Percentiles rank a stretch among this genome's conserved stretches.
Evolutionary conservation across 2,329 filamentous ascomycete species (phyloP).

Genomic region (Pseudophaeomoniella oleicola): DNA sequence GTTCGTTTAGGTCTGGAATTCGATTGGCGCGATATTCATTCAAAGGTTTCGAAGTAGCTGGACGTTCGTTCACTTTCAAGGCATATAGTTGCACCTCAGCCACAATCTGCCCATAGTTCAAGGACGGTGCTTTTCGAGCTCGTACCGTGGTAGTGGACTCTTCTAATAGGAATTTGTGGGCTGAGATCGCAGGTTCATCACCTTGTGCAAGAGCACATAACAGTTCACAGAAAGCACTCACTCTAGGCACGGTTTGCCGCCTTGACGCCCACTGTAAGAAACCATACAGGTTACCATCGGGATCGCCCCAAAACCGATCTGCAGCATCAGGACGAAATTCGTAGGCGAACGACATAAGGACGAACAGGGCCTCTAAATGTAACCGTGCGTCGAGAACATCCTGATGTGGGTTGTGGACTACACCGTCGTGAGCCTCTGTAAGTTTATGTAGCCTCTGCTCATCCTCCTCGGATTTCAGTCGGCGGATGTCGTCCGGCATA

Average conservation of each 20-base stretch:
- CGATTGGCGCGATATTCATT: conserved; percentile 47
- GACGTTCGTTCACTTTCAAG: conserved; percentile 60
- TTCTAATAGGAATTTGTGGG: conserved; percentile 80
- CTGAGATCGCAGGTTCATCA: conserved; percentile 65
- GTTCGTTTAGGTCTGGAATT: conserved; percentile 63
- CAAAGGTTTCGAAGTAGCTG: conserved; percentile 39
- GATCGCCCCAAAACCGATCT: conserved; percentile 79
- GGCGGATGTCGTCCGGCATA: conserved; percentile 80
- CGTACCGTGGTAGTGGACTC: conserved; percentile 58
- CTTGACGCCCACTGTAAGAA: conserved; percentile 97
- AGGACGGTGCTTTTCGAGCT: conserved; percentile 65
- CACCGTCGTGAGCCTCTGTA: conserved; percentile 27
- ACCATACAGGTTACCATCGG: conserved; percentile 82
- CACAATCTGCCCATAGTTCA: conserved; percentile 90
- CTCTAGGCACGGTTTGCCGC: conserved; percentile 85
- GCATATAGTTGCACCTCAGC: conserved; percentile 78
- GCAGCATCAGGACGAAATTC: conserved; percentile 74
- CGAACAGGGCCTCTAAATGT: conserved; percentile 72
- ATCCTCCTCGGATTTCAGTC: conserved; percentile 76
- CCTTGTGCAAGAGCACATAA: conserved; percentile 75
- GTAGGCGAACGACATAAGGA: conserved; percentile 85
- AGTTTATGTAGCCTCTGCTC: conserved; percentile 46
- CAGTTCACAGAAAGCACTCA: conserved; percentile 95
- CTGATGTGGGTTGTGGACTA: conserved; percentile 24
- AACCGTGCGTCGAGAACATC: conserved; percentile 26